Conservation (phyloP, 495 filamentous ascomycete genomes). For the Aspergillus saccharolyticus region DNA sequence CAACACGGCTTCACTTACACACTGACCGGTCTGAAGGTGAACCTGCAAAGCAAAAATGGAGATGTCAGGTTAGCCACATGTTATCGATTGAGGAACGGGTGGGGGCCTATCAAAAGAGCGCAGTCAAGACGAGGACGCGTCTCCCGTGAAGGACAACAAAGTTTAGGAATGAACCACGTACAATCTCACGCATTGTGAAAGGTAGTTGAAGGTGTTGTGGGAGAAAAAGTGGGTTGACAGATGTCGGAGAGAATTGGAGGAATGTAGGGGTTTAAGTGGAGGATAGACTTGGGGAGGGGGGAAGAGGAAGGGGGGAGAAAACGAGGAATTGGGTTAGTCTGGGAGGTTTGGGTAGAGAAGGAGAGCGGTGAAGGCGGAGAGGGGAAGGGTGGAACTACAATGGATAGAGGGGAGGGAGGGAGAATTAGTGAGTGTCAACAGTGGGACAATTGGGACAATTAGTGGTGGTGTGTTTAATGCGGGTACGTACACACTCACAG, state of each 20-base stretch:
- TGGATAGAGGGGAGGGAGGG: no score
- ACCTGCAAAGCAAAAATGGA: conserved; percentile 59
- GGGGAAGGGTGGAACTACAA: conserved; percentile 19
- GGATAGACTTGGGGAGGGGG: conserved; percentile 23
- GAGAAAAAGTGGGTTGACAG: conserved; percentile 14
- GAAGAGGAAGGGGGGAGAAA: conserved; percentile 19
- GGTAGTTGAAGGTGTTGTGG: conserved; percentile 38
- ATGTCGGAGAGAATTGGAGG: conserved; percentile 16
- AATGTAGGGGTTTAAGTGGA: conserved; percentile 16
- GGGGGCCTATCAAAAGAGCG: conserved; percentile 43
- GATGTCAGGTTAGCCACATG: conserved; percentile 35
- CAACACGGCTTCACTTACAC: conserved; percentile 55
- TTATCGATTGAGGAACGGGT: conserved; percentile 31
- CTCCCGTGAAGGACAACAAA: conserved; percentile 22
- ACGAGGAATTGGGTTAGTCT: conserved; percentile 13
- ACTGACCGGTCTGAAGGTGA: conserved; percentile 98
- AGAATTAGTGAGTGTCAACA: no score
- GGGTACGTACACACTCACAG: background rate
- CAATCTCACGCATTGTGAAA: conserved; percentile 91
- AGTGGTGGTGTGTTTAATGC: no score
- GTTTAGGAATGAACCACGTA: conserved; percentile 47
- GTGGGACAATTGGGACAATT: no score
- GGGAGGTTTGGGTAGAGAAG: conserved; percentile 24
- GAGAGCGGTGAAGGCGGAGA: conserved; percentile 23
- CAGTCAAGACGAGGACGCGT: conserved; percentile 34